phyloP scores from a whole-genome alignment of 169 alveolate genomes.

The Amoebophrya sp. region DNA sequence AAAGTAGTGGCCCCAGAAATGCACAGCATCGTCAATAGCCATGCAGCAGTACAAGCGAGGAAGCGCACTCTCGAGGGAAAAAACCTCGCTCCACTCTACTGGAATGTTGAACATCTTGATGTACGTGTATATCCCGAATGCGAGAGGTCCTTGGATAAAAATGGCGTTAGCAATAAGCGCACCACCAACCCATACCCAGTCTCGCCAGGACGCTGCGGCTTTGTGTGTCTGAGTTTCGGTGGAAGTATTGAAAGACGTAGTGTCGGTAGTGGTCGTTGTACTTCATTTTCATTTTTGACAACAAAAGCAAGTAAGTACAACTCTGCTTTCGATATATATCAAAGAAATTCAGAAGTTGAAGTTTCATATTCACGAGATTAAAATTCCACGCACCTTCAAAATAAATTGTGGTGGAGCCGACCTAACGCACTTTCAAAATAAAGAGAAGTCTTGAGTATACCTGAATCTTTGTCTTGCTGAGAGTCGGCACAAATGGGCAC shows the following conservation, averaged over 20 bases:
- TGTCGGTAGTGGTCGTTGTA: too few species aligned
- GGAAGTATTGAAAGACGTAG: too few species aligned
- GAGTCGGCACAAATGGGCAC: background rate
- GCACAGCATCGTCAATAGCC: background rate
- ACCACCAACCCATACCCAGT: background rate
- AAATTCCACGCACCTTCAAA: background rate
- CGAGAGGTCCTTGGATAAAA: background rate
- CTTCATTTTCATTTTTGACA: too few species aligned
- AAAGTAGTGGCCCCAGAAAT: constrained; percentile 18
- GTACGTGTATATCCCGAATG: background rate
- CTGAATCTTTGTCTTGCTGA: background rate
- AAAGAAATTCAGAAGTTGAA: background rate
- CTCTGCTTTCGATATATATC: background rate
- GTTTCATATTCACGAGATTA: background rate
- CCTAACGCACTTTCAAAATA: background rate
- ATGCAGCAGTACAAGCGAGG: background rate
- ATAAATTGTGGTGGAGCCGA: too few species aligned
- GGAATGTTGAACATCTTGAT: background rate
- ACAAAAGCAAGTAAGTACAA: too few species aligned
- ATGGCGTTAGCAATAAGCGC: background rate
- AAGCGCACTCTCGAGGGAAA: background rate
- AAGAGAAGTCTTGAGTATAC: too few species aligned
- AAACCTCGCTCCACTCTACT: background rate
- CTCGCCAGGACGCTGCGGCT: background rate
- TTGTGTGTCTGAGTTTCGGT: background rate